Evolutionary conservation across 371 early-diverging fungal genomes (phyloP), one percentile per base, ranked within the genome.

Genomic region (Lichtheimia hyalospora): DNA sequence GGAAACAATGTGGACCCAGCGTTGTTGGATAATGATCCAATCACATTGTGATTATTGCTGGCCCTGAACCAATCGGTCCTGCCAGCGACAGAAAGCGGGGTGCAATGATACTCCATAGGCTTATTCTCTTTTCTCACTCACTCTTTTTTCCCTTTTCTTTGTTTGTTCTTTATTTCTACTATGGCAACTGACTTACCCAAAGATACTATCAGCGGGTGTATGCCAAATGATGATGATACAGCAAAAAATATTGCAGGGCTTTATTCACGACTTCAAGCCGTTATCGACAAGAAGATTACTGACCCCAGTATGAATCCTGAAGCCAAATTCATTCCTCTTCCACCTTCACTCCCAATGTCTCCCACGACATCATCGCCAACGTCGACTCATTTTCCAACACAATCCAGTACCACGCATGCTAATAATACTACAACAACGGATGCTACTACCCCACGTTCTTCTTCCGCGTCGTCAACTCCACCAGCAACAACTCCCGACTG

Each of bases 231-330:
- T 21, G 71, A 78, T 49, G 71, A 74, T 49, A 74, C 76, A 28
- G 70, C 73, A 12, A 76, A 81, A 62, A 80, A 82, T 58, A 85
- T 85, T 64, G 77, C 81, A 49, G 76, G 78, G 40, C 70, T 85
- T 0, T 85, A 85, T 55, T 77, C 81, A 7, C 77, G 79, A 41
- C 63, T 85, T 44, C 81, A 83, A 61, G 77, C 84, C 16, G 78
- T 74, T 52, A 81, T 82, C 61, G 81, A 81, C 46, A 77, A 77
- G 49, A 74, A 71, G 50, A 68, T 73, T 51, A 71, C 24, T 13
- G 48, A 61, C 44, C 54, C 46, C 57, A 49, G 59, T 40, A 51
- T 34, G 41, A 68, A 69, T 61, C 58, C 64, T 28, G 74, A 75
- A 46, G 73, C 75, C n/a, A 74, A 70, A 42, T 71, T 69, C 58